A percentile compares a stretch with the other conserved stretches of the same genome.
These are phyloP conservation scores for Penicillium arizonense DNA, from an alignment of 495 filamentous ascomycete genomes.

Conservation along the genomic window DNA sequence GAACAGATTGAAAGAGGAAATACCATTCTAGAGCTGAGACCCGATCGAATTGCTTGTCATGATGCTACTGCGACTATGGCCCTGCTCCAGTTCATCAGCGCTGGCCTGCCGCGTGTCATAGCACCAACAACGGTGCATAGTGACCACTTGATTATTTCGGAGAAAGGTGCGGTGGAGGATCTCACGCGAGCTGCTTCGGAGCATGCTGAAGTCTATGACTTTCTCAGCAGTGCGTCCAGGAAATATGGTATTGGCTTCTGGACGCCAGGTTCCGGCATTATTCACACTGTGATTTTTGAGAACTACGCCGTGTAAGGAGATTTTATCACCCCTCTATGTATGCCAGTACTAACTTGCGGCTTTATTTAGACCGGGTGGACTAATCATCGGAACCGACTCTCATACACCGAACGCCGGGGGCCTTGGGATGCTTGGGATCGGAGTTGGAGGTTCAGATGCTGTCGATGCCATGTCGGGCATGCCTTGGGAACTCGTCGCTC, in stretches of 20 bases:
- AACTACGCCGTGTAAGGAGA: slow-evolving; percentile 69
- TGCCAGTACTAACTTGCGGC: neutral
- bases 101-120: slow-evolving; percentile 76
- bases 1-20: slow-evolving; percentile 75
- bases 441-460: slow-evolving; percentile 90
- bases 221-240: slow-evolving; percentile 79
- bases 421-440: slow-evolving; percentile 84
- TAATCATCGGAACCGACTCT: slow-evolving; percentile 90
- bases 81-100: slow-evolving; percentile 92
- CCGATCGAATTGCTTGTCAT: slow-evolving; percentile 90
- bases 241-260: slow-evolving; percentile 98
- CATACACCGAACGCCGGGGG: slow-evolving; percentile 92
- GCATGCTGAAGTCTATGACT: slow-evolving; percentile 95
- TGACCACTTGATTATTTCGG: slow-evolving; percentile 90
- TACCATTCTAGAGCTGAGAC: slow-evolving; percentile 82
- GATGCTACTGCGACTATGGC: slow-evolving; percentile 97
- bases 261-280: slow-evolving; percentile 89
- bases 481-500: slow-evolving; percentile 89
- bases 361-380: slow-evolving; percentile 62
- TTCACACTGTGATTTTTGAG: slow-evolving; percentile 92
- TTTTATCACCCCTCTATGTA: neutral
- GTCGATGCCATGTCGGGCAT: slow-evolving; percentile 92
- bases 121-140: slow-evolving; percentile 91
- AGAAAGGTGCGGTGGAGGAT: slow-evolving; percentile 81
- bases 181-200: slow-evolving; percentile 71